Base-by-base conservation (phyloP, 805 yeast genomes). In the Torulaspora franciscae region DNA sequence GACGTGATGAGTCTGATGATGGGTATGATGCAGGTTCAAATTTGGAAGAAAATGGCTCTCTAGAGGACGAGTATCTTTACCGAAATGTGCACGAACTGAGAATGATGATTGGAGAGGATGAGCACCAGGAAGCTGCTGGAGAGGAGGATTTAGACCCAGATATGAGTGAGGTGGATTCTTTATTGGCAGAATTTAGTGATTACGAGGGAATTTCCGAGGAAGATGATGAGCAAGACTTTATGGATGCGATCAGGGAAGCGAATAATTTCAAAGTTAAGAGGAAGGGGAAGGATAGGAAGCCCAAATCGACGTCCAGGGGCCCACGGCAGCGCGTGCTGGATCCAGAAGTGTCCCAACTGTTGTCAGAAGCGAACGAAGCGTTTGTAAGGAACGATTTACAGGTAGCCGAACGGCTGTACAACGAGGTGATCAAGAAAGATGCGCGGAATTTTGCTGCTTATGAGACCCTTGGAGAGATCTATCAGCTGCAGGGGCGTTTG, bases 391-490 rank as follows among this genome's bases (percentile, higher is more conserved):
- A 74, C 39, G 83, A 84, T 55, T 72, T 76, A 14, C 76, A 73
- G 25, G 71, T 67, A 1, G 91, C 95, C 0, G 74, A 77, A 52
- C 66, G 75, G 40, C 59, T 74, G 40, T 90, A 75, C 64, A 68
- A 72, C 52, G 86, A 79, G 49, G 95, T 88, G 9, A 81, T 91
- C 48, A 80, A 81, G 54, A 72, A 80, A 43, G 96, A 89, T 58
- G 82, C 86, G 10, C 77, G 77, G 52, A 84, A 85, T 60, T 83
- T 79, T 62, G 79, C 85, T 36, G 96, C 96, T 0, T 90, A 90
- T 70, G 83, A 85, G 56, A 85, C 95, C 0, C 67, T 89, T 36
- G 97, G 96, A 37, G 95, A 86, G 57, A 85, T 91, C 37, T 83
- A 85, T 52, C 74, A 79, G 45, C 69, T 76, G 42, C 82, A 80